A percentile compares a stretch with the other conserved stretches of the same genome.
Conservation (phyloP, 257 asterid species). For the Primulina eburnea region DNA sequence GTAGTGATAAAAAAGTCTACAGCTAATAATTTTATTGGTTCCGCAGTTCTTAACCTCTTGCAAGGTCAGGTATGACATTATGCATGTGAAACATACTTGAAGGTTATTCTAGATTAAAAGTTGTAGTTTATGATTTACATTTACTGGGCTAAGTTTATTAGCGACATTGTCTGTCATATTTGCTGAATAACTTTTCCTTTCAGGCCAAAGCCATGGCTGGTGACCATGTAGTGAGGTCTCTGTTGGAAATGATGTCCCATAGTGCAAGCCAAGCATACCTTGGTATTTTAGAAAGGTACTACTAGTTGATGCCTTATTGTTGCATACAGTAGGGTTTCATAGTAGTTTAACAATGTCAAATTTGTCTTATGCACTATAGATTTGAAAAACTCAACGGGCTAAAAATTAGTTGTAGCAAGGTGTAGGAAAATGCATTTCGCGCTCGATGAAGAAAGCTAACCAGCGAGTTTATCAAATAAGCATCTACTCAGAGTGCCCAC, state of each 20-base stretch:
- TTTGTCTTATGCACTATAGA: no score
- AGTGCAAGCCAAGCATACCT: constrained; percentile 92
- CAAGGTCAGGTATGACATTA: constrained; percentile 69
- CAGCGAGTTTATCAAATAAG: no score
- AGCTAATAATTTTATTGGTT: constrained; percentile 68
- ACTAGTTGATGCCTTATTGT: constrained; percentile 8
- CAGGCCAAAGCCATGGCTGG: constrained; percentile 99
- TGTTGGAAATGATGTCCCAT: constrained; percentile 89
- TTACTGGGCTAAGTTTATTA: constrained; percentile 1
- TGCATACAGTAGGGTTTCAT: neutral
- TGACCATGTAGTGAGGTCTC: constrained; percentile 86
- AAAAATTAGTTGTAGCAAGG: no score
- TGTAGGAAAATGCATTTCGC: no score
- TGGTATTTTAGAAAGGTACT: constrained; percentile 88
- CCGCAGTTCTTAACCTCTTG: constrained; percentile 88
- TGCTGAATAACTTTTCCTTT: constrained; percentile 22
- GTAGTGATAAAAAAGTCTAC: constrained; percentile 81
- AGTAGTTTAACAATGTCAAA: neutral
- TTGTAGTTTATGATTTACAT: constrained; percentile 18
- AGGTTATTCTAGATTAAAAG: constrained; percentile 12
- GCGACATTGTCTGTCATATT: constrained; percentile 25
- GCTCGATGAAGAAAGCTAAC: no score
- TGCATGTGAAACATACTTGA: neutral
- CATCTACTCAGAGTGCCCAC: no score
- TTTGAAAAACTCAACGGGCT: no score